Percentiles rank a stretch among this genome's conserved stretches.
Conservation (phyloP, 306 rosid genomes). For the Cicer yamashitae region DNA sequence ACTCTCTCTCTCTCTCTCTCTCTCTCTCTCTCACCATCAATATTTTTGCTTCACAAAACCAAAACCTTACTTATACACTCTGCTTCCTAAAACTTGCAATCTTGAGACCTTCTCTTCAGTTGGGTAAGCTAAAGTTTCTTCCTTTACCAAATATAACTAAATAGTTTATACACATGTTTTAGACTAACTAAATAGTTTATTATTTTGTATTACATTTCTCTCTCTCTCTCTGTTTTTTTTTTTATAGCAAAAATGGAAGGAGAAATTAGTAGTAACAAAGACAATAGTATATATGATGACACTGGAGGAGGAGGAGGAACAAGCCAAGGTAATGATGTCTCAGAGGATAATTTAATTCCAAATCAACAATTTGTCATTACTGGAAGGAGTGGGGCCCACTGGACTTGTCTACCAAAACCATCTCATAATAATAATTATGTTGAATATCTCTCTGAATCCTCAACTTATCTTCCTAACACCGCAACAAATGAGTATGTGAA, state of each 20-base stretch:
- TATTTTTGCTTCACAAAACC: neutral
- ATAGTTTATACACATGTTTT: no score
- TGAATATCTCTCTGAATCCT: conserved; percentile 65
- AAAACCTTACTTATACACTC: no score
- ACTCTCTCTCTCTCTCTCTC: neutral
- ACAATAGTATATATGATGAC: conserved; percentile 3
- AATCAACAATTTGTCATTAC: conserved; percentile 37
- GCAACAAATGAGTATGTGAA: conserved; percentile 42
- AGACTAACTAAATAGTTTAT: no score
- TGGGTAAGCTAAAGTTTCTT: neutral
- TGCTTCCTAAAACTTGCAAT: neutral
- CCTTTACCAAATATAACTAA: neutral
- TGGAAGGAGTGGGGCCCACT: conserved; percentile 51
- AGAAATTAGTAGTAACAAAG: conserved; percentile 49
- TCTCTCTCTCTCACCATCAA: neutral
- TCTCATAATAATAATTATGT: conserved; percentile 49
- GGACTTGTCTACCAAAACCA: conserved; percentile 57
- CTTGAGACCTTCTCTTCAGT: neutral
- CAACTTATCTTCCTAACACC: conserved; percentile 51
- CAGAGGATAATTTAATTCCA: conserved; percentile 40
- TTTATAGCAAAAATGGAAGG: conserved; percentile 61
- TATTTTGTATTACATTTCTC: no score
- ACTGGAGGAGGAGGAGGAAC: conserved; percentile 24
- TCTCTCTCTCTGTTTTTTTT: neutral
- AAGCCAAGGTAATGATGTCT: conserved; percentile 40